Evolutionary conservation across 768 basidiomycete genomes (phyloP).

Genomic region (Boletus sp.): DNA sequence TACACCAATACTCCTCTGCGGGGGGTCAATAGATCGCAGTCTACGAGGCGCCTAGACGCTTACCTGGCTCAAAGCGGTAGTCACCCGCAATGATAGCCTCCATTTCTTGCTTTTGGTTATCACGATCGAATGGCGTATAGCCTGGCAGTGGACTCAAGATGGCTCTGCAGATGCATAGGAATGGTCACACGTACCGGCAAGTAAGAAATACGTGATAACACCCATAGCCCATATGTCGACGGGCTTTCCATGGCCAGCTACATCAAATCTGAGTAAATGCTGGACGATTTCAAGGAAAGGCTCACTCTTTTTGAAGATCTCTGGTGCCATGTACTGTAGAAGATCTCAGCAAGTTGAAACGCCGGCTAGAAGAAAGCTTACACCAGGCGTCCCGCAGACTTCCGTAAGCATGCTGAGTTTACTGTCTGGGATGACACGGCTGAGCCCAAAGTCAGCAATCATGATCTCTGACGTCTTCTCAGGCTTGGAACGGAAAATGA

Average conservation of each 20-base stretch:
- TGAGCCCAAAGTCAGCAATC: slow-evolving; percentile 95
- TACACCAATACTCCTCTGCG: slow-evolving; percentile 77
- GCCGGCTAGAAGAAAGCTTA: slow-evolving; percentile 32
- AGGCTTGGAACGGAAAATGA: slow-evolving; percentile 84
- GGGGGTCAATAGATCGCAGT: not conserved
- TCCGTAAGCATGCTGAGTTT: slow-evolving; percentile 87
- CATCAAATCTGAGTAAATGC: not conserved
- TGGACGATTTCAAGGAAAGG: slow-evolving; percentile 1
- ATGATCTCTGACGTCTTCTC: slow-evolving; percentile 89
- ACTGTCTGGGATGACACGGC: slow-evolving; percentile 86
- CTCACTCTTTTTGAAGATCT: slow-evolving; percentile 89
- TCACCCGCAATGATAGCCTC: slow-evolving; percentile 92
- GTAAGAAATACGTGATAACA: slow-evolving; percentile 95
- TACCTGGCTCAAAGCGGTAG: slow-evolving; percentile 82
- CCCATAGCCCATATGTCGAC: slow-evolving; percentile 98
- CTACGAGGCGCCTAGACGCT: slow-evolving; percentile 1
- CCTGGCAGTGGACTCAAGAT: slow-evolving; percentile 36
- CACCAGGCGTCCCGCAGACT: slow-evolving; percentile 92
- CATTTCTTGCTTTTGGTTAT: slow-evolving; percentile 85
- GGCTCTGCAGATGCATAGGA: not conserved
- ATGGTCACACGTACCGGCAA: slow-evolving; percentile 47
- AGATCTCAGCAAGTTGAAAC: slow-evolving; percentile 4
- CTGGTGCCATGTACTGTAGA: slow-evolving; percentile 85
- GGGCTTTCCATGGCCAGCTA: slow-evolving; percentile 90
- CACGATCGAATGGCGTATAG: slow-evolving; percentile 97